Evolutionary conservation across 2,329 filamentous ascomycete species (phyloP), one percentile per base, ranked within the genome.

Genomic region (Colletotrichum somersetense): DNA sequence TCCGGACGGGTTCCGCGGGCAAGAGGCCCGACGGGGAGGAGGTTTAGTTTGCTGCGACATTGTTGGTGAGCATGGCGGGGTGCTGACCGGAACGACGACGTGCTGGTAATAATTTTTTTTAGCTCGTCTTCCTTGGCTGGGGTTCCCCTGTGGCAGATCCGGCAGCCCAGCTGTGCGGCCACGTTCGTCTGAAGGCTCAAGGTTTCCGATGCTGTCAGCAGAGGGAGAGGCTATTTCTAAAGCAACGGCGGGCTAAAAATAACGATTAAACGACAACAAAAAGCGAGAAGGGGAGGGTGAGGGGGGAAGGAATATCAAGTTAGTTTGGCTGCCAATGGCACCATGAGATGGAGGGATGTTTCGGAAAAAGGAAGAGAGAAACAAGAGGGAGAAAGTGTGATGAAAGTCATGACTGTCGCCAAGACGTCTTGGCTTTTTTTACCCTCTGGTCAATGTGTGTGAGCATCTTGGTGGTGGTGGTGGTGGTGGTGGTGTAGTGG

Each of bases 301-400:
- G 42, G 42, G 20, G 2, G 7, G n/a, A n/a, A n/a, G 7, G 40
- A 1, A 44, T 16, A 42, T 14, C 8, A 12, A 48, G 20, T 23
- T 23, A 23, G 20, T 20, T n/a, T 46, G 20, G 18, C 35, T n/a
- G 50, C 5, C 18, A 52, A 20, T 63, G 48, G n/a, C 30, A 16
- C 46, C 46, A n/a, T 42, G 14, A 4, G 18, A n/a, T n/a, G 2
- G 40, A 12, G 33, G n/a, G 23, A 46, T n/a, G 55, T 56, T 61
- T 61, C 50, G 14, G n/a, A 33, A 33, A 35, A 33, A 33, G 30
- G 30, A 38, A 20, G 16, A 35, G 53, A 40, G 66, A 72, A 69
- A 64, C 59, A 64, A 50, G 20, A 26, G 53, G 59, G 48, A 64
- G 66, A 72, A 59, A 46, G 69, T 72, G 59, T 72, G 53, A 38